A percentile compares a stretch with the other conserved stretches of the same genome.
These are phyloP conservation scores for Nepenthes gracilis DNA, from an alignment of 148 eudicot species.

Conservation along the genomic window DNA sequence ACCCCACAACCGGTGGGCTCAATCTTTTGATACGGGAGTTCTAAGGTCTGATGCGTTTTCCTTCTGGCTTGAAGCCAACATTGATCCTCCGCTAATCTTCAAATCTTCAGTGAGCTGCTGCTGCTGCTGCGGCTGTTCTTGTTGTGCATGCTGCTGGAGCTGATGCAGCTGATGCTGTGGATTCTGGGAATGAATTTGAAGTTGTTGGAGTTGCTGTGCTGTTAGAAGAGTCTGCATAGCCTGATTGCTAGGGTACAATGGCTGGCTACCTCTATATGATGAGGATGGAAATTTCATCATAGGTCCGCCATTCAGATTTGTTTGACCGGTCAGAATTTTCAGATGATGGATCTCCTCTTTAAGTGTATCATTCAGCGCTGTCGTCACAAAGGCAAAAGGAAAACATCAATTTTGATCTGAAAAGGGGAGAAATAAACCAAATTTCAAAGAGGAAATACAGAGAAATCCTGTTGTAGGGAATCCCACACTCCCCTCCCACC, in stretches of 20 bases:
- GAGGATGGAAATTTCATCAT: constrained; percentile 46
- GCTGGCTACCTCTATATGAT: constrained; percentile 48
- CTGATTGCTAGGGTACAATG: constrained; percentile 42
- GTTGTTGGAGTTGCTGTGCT: constrained; percentile 87
- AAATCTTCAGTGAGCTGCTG: constrained; percentile 24
- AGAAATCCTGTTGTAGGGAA: neutral
- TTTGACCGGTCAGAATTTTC: constrained; percentile 68
- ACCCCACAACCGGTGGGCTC: neutral
- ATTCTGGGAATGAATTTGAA: constrained; percentile 79
- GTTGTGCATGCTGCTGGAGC: constrained; percentile 25
- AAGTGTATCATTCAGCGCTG: constrained; percentile 76
- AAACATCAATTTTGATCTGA: neutral
- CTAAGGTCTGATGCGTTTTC: constrained; percentile 19
- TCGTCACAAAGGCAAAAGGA: constrained; percentile 1
- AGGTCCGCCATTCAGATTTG: constrained; percentile 51
- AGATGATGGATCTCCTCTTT: constrained; percentile 90
- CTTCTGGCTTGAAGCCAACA: constrained; percentile 16
- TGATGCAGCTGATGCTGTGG: constrained; percentile 48
- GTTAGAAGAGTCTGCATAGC: constrained; percentile 53
- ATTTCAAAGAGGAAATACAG: neutral
- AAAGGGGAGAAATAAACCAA: neutral
- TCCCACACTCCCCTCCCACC: neutral
- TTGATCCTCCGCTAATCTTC: constrained; percentile 22
- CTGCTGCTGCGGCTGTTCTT: constrained; percentile 31
- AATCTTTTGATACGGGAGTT: constrained; percentile 15